Conservation (phyloP, 495 filamentous ascomycete species). For the Penicillium roqueforti region DNA sequence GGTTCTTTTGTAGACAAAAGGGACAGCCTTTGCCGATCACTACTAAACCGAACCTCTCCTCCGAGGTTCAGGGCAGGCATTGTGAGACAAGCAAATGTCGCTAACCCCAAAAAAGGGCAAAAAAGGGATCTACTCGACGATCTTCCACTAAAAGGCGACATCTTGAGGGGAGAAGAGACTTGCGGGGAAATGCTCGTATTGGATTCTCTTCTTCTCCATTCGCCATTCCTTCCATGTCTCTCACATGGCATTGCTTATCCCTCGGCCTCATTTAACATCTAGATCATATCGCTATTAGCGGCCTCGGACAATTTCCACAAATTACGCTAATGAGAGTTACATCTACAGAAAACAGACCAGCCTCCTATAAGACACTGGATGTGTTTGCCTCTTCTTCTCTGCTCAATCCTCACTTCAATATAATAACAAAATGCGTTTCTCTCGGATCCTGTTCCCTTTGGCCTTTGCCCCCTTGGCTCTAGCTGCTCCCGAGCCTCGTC, state of each 20-base stretch:
- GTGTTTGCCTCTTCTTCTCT: not conserved
- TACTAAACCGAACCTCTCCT: slow-evolving; percentile 13
- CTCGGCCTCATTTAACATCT: not conserved
- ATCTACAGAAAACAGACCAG: not conserved
- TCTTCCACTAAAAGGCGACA: not conserved
- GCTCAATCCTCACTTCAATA: not conserved
- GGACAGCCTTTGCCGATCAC: slow-evolving; percentile 8
- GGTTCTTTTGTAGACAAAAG: not conserved
- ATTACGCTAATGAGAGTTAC: too few species aligned
- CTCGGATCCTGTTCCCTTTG: slow-evolving; percentile 25
- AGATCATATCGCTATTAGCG: not conserved
- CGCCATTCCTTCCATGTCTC: not conserved
- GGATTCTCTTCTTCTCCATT: not conserved
- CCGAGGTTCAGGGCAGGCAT: not conserved
- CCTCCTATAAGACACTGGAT: slow-evolving; percentile 3
- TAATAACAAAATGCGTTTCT: slow-evolving; percentile 27
- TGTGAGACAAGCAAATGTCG: not conserved
- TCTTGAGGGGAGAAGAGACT: slow-evolving; percentile 11
- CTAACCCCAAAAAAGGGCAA: not conserved
- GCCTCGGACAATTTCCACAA: slow-evolving; percentile 15
- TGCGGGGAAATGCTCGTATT: slow-evolving; percentile 13
- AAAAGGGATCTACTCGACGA: slow-evolving; percentile 1
- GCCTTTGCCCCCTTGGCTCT: slow-evolving; percentile 30
- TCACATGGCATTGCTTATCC: slow-evolving; percentile 4
- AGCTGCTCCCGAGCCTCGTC: slow-evolving; percentile 33